phyloP scores from a whole-genome alignment of 2,329 filamentous ascomycete genomes.

The Reticulascus tulasneorum region DNA sequence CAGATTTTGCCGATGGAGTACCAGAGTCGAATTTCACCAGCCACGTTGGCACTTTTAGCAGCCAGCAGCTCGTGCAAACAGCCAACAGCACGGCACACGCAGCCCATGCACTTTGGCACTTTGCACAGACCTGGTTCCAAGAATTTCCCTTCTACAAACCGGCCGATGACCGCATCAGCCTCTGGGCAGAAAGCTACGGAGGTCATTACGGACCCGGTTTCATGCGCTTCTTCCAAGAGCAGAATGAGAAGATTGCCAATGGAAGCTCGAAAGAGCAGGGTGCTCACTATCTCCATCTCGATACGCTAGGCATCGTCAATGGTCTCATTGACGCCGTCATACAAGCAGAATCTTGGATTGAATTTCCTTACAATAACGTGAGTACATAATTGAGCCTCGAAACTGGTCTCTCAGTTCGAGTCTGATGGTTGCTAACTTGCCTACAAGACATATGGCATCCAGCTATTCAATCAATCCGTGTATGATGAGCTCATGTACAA shows the following conservation, averaged over 20 bases:
- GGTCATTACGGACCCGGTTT: conserved; percentile 57
- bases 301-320: conserved; percentile 54
- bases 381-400: no score
- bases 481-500: conserved; percentile 25
- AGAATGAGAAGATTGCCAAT: conserved; percentile 48
- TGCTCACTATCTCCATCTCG: conserved; percentile 37
- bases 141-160: conserved; percentile 61
- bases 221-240: conserved; percentile 49
- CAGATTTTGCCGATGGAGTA: conserved; percentile 31
- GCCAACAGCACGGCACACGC: conserved; percentile 36
- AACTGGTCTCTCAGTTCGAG: no score
- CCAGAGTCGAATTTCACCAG: conserved; percentile 32
- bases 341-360: conserved; percentile 27
- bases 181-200: conserved; percentile 54
- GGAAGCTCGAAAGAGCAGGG: conserved; percentile 33
- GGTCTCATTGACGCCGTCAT: conserved; percentile 46
- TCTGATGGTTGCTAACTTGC: no score
- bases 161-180: conserved; percentile 43
- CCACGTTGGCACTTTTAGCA: conserved; percentile 28
- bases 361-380: conserved; percentile 28
- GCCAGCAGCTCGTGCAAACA: conserved; percentile 23
- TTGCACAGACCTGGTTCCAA: conserved; percentile 48
- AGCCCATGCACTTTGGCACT: conserved; percentile 23
- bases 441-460: conserved; percentile 25
- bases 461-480: conserved; percentile 25